These are phyloP conservation scores for Pythium folliculosum DNA, from an alignment of 352 stramenopile genomes.

Conservation along the genomic window DNA sequence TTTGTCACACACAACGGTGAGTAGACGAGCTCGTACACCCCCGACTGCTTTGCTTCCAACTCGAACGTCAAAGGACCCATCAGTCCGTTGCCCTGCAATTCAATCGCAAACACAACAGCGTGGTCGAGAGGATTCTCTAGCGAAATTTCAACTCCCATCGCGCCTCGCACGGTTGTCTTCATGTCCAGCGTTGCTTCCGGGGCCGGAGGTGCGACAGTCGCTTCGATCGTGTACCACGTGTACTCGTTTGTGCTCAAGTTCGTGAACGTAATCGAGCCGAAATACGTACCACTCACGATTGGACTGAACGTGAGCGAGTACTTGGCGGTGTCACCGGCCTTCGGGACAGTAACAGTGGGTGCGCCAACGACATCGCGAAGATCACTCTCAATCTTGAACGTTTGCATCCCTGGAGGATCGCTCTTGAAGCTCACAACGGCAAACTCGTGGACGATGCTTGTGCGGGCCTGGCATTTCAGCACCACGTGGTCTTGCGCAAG, in stretches of 20 bases:
- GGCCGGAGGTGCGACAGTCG: constrained; percentile 70
- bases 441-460: constrained; percentile 82
- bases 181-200: constrained; percentile 88
- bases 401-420: constrained; percentile 40
- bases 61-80: constrained; percentile 76
- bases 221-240: constrained; percentile 94
- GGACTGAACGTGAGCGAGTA: constrained; percentile 90
- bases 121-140: constrained; percentile 89
- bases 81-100: constrained; percentile 83
- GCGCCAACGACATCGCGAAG: constrained; percentile 86
- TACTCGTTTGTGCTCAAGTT: constrained; percentile 78
- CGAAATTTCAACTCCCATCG: constrained; percentile 89
- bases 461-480: constrained; percentile 83
- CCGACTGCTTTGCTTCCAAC: constrained; percentile 64
- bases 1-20: constrained; percentile 76
- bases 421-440: constrained; percentile 62
- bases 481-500: constrained; percentile 89
- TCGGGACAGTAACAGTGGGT: constrained; percentile 49
- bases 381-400: constrained; percentile 91
- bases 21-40: constrained; percentile 92
- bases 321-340: constrained; percentile 31
- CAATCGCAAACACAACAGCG: constrained; percentile 84
- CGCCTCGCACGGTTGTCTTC: constrained; percentile 72
- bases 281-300: constrained; percentile 89
- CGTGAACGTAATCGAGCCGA: constrained; percentile 93